Evolutionary conservation across 2,329 filamentous ascomycete genomes (phyloP), one percentile per base, ranked within the genome.

Genomic region (Stachybotrys chartarum): DNA sequence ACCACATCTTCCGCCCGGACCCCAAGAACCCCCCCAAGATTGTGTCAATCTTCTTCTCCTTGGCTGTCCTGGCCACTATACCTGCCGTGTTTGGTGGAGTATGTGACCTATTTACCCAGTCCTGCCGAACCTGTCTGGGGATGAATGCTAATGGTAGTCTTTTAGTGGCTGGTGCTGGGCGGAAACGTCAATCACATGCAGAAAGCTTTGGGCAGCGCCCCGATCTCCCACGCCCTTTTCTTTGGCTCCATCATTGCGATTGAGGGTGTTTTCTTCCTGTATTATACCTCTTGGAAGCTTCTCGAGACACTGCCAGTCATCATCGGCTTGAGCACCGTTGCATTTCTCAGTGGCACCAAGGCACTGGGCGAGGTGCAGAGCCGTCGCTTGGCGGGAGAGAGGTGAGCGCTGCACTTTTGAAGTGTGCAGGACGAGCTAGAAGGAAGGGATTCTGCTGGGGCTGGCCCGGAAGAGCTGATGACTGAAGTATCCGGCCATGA

Each of bases 351-450:
- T 69, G 94, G 94, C 55, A 91, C 87, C 68, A 87, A 91, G 71
- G 94, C 94, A 6, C 77, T 99, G 62, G 88, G 90, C 52, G 94
- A 99, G 77, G 93, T 99, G 32, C 94, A 97, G 76, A 85, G 87
- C 66, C 83, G 94, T 62, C 85, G 94, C 56, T 75, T 97, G 64
- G 87, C 89, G 24, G 92, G 91, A 4, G 76, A 85, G 75, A 76
- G 80, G 67, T 84, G 71, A 71, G 3, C 10, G 45, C 18, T 17
- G n/a, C 10, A 8, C 45, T 47, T 14, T 17, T 17, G 16, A 42
- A 42, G 14, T 10, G 35, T 42, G 24, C 24, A 10, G 35, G 35
- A 42, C 35, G 14, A 5, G 35, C 10, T 10, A 42, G 14, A 14
- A 42, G 35, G 14, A 42, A 14, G 10, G 14, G 35, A 42, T 42